phyloP scores from a whole-genome alignment of 257 asterid species.

The Plectranthus barbatus region DNA sequence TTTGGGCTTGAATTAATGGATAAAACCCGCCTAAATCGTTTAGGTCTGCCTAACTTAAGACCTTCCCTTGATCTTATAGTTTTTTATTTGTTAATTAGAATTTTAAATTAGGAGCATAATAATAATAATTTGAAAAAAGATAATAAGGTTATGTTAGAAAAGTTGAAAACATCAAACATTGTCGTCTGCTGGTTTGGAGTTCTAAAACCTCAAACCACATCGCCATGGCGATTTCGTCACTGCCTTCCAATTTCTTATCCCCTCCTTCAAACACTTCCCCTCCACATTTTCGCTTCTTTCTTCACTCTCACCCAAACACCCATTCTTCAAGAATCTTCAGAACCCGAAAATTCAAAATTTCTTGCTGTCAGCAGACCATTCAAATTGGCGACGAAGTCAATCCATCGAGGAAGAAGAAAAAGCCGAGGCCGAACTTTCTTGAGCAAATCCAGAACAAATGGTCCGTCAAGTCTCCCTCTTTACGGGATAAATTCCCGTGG shows the following conservation, averaged over 20 bases:
- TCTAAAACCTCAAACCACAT: constrained; percentile 15
- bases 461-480: constrained; percentile 53
- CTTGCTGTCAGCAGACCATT: constrained; percentile 38
- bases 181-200: not conserved
- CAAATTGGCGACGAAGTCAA: constrained; percentile 24
- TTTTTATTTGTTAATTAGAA: too few relatives aligned
- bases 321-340: constrained; percentile 13
- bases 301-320: constrained; percentile 9
- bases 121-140: too few relatives aligned
- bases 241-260: constrained; percentile 27
- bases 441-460: constrained; percentile 73
- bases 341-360: constrained; percentile 24
- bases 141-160: too few relatives aligned
- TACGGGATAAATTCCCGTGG: constrained; percentile 71
- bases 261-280: constrained; percentile 23
- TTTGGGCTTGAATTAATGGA: too few relatives aligned
- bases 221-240: constrained; percentile 41
- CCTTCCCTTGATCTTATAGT: too few relatives aligned
- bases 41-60: too few relatives aligned
- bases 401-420: constrained; percentile 45
- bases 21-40: too few relatives aligned
- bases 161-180: too few relatives aligned
- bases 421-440: constrained; percentile 78
- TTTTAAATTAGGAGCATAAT: too few relatives aligned
- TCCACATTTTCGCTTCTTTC: constrained; percentile 17